These are phyloP conservation scores for Gremmenia infestans DNA, from an alignment of 2,329 filamentous ascomycete species.

Conservation along the genomic window DNA sequence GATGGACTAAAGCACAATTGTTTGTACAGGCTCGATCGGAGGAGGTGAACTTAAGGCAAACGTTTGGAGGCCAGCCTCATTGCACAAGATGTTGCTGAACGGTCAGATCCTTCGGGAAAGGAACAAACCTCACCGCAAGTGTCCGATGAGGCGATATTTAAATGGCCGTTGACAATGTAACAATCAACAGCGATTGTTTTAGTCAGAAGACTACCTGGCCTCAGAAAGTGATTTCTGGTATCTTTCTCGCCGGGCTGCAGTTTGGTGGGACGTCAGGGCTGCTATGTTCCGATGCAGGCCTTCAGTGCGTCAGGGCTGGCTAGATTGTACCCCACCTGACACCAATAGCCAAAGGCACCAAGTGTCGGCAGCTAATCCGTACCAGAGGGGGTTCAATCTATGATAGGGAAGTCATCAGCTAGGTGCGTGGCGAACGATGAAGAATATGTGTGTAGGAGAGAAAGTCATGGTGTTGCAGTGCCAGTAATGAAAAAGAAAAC, in stretches of 20 bases:
- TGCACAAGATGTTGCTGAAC: conserved; percentile 12
- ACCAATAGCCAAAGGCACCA: conserved; percentile 20
- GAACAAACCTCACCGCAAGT: conserved; percentile 3
- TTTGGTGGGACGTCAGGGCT: conserved; percentile 25
- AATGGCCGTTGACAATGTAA: conserved; percentile 1
- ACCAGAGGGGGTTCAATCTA: conserved; percentile 22
- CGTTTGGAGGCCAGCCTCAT: conserved; percentile 21
- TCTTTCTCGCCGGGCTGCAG: conserved; percentile 19
- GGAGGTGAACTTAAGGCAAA: conserved; percentile 11
- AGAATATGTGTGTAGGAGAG: conserved; percentile 12
- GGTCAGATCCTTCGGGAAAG: conserved; percentile 5
- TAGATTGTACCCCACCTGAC: conserved; percentile 22
- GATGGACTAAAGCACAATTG: conserved; percentile 14
- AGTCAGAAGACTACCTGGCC: conserved; percentile 16
- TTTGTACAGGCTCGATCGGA: not conserved
- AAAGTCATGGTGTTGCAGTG: conserved; percentile 24
- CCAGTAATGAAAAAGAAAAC: conserved; percentile 19
- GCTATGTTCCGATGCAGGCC: conserved; percentile 29
- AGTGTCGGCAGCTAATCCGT: conserved; percentile 30
- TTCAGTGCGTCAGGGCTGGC: conserved; percentile 18
- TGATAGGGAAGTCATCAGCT: conserved; percentile 27
- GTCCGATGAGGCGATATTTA: not conserved
- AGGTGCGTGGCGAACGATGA: conserved; percentile 16
- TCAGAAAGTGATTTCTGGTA: conserved; percentile 5
- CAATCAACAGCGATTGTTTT: conserved; percentile 10